Evolutionary conservation across 371 early-diverging fungal genomes (phyloP).

Genomic region (Apophysomyces trapeziformis): DNA sequence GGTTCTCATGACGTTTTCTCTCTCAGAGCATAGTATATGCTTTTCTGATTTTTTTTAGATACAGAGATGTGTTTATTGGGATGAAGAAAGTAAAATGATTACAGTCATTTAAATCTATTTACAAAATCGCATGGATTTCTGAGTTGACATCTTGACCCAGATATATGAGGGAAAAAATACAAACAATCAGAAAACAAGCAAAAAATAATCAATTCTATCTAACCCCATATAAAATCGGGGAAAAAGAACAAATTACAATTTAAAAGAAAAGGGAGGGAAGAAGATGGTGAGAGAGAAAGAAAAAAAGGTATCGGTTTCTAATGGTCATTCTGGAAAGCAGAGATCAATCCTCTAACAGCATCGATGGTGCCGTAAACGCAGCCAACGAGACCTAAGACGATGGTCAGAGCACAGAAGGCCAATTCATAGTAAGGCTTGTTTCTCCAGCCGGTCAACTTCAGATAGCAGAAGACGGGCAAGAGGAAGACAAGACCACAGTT

Average conservation of each 20-base stretch:
- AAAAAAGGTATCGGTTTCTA: slow-evolving; percentile 5
- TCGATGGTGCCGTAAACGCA: slow-evolving; percentile 66
- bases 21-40: background rate
- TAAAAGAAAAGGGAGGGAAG: background rate
- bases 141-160: background rate
- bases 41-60: background rate
- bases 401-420: slow-evolving; percentile 46
- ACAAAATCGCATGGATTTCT: background rate
- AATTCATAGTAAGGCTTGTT: slow-evolving; percentile 48
- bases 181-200: slow-evolving; percentile 1
- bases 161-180: background rate
- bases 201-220: slow-evolving; percentile 5
- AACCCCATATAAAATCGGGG: background rate
- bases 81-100: background rate
- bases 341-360: slow-evolving; percentile 52
- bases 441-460: slow-evolving; percentile 60
- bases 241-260: background rate
- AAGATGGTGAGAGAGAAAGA: background rate
- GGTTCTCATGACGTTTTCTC: background rate
- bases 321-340: slow-evolving; percentile 32
- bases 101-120: slow-evolving; percentile 2
- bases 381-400: slow-evolving; percentile 59
- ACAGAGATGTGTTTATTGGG: background rate
- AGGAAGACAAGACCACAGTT: slow-evolving; percentile 72
- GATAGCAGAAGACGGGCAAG: slow-evolving; percentile 72